Conservation (phyloP, 1,139 yeast species). For the Blastobotrys capitulatus region DNA sequence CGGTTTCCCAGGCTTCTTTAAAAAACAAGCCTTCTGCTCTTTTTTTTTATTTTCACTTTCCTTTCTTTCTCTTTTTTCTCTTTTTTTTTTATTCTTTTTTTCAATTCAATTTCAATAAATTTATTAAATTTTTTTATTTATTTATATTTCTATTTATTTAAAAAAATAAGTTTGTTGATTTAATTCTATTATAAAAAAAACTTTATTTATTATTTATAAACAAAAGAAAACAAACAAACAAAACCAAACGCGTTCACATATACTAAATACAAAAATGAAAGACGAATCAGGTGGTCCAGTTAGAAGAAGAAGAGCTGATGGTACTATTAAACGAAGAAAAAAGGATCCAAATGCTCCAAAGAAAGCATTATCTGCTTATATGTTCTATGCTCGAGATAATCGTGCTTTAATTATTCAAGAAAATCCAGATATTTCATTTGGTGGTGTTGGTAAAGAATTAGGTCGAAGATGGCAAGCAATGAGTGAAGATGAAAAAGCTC, state of each 20-base stretch:
- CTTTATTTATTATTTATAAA: background rate
- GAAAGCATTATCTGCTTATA: slow-evolving; percentile 84
- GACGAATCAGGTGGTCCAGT: slow-evolving; percentile 6
- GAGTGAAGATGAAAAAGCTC: slow-evolving; percentile 70
- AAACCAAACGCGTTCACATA: too few relatives aligned
- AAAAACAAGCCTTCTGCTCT: background rate
- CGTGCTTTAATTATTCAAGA: slow-evolving; percentile 93
- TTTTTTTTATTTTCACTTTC: background rate
- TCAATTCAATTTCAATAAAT: background rate
- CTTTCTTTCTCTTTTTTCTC: background rate
- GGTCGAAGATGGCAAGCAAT: slow-evolving; percentile 97
- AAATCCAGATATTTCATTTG: slow-evolving; percentile 90
- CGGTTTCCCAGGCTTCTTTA: background rate
- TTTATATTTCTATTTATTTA: background rate
- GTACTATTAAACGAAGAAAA: slow-evolving; percentile 19
- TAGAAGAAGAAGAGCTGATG: slow-evolving; percentile 11
- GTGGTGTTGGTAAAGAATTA: slow-evolving; percentile 48
- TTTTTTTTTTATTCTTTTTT: background rate
- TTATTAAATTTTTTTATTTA: background rate
- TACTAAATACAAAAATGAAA: background rate
- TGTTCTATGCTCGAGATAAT: slow-evolving; percentile 88
- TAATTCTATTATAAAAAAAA: background rate
- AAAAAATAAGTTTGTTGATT: background rate
- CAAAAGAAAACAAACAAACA: too few relatives aligned
- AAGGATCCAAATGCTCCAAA: slow-evolving; percentile 87